These are phyloP conservation scores for Magnaporthales sp. DNA, from an alignment of 2,329 filamentous ascomycete species.

Conservation along the genomic window DNA sequence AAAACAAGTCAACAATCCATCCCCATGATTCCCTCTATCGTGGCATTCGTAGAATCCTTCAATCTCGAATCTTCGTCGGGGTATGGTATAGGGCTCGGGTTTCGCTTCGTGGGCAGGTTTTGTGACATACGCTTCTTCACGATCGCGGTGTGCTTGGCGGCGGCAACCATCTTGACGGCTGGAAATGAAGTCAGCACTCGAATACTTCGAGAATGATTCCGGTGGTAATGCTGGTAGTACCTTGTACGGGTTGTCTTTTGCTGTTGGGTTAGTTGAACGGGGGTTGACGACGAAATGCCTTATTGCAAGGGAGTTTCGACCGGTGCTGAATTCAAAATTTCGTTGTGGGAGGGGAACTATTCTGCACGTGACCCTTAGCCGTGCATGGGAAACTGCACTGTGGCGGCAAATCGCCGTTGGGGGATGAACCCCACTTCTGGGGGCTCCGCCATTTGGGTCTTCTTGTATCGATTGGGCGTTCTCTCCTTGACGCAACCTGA, in stretches of 20 bases:
- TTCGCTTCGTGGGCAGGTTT: background rate
- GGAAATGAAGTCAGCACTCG: background rate
- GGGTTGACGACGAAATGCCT: background rate
- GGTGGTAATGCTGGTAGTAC: background rate
- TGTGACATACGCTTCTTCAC: conserved; percentile 96
- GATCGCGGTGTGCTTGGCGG: conserved; percentile 99
- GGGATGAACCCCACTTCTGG: background rate
- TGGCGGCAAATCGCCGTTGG: background rate
- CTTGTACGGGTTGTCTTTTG: background rate
- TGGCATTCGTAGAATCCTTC: background rate
- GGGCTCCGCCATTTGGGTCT: background rate
- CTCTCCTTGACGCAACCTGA: background rate
- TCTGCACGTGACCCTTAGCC: background rate
- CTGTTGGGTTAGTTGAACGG: background rate
- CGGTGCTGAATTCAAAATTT: background rate
- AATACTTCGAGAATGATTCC: background rate
- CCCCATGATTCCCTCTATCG: background rate
- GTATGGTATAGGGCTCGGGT: background rate
- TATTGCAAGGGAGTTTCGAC: background rate
- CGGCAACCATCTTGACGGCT: conserved; percentile 77
- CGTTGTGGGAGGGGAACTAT: background rate
- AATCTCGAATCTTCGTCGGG: background rate
- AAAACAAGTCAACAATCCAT: background rate
- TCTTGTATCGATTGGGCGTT: background rate
- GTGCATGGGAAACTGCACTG: background rate